phyloP scores from a whole-genome alignment of 2,329 filamentous ascomycete species.

The Trichoderma simmonsii region DNA sequence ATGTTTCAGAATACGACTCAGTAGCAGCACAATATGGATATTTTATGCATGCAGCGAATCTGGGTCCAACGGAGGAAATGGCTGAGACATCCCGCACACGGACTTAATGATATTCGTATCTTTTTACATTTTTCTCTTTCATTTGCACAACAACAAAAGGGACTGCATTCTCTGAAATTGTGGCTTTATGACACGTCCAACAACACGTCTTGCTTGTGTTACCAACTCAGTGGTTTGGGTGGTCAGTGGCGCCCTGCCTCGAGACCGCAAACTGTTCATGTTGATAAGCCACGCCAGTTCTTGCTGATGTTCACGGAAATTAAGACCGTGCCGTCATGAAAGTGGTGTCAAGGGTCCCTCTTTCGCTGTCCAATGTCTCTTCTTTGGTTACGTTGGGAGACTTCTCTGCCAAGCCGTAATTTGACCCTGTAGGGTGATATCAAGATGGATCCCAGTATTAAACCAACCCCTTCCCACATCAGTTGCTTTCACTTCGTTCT shows the following conservation, averaged over 20 bases:
- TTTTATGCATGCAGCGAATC: background rate
- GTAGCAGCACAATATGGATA: background rate
- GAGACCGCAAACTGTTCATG: background rate
- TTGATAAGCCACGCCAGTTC: background rate
- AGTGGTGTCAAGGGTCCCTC: background rate
- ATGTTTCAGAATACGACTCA: background rate
- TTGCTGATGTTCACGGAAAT: background rate
- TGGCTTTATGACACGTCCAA: background rate
- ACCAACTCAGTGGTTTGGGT: background rate
- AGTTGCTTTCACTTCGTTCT: background rate
- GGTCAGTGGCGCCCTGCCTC: background rate
- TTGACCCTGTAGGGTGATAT: background rate
- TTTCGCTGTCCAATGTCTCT: background rate
- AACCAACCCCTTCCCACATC: background rate
- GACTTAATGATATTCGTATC: background rate
- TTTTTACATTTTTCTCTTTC: background rate
- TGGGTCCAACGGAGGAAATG: background rate
- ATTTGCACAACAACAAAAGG: background rate
- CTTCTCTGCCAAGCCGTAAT: background rate
- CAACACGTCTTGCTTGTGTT: background rate
- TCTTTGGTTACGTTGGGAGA: background rate
- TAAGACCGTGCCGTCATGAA: background rate
- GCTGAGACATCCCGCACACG: background rate
- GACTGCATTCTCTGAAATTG: background rate
- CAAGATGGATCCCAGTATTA: background rate